Evolutionary conservation across 768 basidiomycete species (phyloP), one percentile per base, ranked within the genome.

Genomic region (Collybia nuda): DNA sequence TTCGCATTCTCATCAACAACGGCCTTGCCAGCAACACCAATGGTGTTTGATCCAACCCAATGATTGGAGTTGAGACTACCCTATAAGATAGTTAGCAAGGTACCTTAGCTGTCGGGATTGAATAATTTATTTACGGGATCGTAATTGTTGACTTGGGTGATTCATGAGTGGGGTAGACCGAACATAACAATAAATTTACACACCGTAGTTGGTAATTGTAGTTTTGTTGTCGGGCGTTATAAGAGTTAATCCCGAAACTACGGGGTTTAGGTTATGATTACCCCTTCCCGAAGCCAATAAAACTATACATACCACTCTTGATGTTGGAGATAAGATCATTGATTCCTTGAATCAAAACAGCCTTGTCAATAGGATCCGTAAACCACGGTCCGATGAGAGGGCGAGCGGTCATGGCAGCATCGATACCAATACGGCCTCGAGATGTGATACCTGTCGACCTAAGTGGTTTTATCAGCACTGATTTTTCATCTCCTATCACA

Each of bases 181-280:
- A 12, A 23, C 5, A 28, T 11, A 14, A 11, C 6, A 32, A 14
- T 3, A 32, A 32, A 15, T 15, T 5, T 17, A 60, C 71, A 23
- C 48, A 77, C 79, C 77, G 57, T 82, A 84, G 48, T 78, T 63
- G 14, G 68, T 64, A 28, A 84, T 65, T 1, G 81, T 82, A 3
- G 78, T 81, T 0, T 74, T 77, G 56, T 77, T 76, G 59, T 85
- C 83, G 14, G 83, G 84, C 5, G 79, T 83, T 54, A 85, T 81
- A 58, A 85, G 56, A 1, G 73, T 79, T 60, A 85, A 62, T 8
- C 71, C 73, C 5, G 77, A 62, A 5, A 84, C 80, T 79, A 37
- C 12, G 12, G 2, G 40, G 11, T 24, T 52, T 38, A 51, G 48
- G 38, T 11, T 26, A n/a, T 61, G 50, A 7, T 28, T 7, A 12